A percentile compares a stretch with the other conserved stretches of the same genome.
phyloP scores from a whole-genome alignment of 495 filamentous ascomycete species.

The Penicillium cinerascens region DNA sequence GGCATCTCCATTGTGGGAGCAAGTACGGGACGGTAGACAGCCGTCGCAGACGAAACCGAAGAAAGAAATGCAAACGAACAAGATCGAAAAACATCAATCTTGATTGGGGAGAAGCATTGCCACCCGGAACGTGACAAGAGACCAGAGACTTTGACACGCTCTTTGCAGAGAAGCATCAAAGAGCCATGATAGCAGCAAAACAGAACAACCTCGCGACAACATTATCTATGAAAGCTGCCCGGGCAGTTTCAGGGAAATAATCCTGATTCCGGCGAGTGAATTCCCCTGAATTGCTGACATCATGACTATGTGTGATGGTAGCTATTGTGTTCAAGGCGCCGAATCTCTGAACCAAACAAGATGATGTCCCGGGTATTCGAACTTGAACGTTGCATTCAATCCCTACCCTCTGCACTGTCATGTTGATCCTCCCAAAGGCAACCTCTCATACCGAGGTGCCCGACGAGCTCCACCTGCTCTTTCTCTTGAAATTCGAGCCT shows the following conservation, averaged over 20 bases:
- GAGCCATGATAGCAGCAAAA: constrained; percentile 26
- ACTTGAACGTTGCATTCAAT: constrained; percentile 11
- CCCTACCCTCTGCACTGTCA: constrained; percentile 15
- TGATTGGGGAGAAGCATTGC: constrained; percentile 23
- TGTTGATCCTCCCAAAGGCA: constrained; percentile 28
- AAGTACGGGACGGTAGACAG: constrained; percentile 40
- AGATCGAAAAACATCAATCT: constrained; percentile 22
- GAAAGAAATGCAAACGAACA: constrained; percentile 14
- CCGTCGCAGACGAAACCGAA: constrained; percentile 21
- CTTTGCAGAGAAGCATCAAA: constrained; percentile 15
- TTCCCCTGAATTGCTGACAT: constrained; percentile 22
- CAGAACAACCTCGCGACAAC: constrained; percentile 46
- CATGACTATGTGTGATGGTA: constrained; percentile 39
- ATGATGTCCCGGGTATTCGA: constrained; percentile 24
- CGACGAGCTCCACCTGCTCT: constrained; percentile 37
- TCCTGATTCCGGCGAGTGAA: constrained; percentile 53
- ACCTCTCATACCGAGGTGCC: constrained; percentile 27
- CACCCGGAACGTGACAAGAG: constrained; percentile 42
- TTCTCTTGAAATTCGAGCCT: constrained; percentile 22
- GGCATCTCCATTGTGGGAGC: constrained; percentile 37
- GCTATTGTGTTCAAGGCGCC: constrained; percentile 38
- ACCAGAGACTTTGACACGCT: constrained; percentile 26
- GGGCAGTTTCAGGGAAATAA: constrained; percentile 26
- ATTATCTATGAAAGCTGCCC: constrained; percentile 23
- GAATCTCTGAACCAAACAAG: constrained; percentile 23